A percentile compares a stretch with the other conserved stretches of the same genome.
These are phyloP conservation scores for Citrullus mucosospermus DNA, from an alignment of 306 rosid genomes.

Conservation along the genomic window DNA sequence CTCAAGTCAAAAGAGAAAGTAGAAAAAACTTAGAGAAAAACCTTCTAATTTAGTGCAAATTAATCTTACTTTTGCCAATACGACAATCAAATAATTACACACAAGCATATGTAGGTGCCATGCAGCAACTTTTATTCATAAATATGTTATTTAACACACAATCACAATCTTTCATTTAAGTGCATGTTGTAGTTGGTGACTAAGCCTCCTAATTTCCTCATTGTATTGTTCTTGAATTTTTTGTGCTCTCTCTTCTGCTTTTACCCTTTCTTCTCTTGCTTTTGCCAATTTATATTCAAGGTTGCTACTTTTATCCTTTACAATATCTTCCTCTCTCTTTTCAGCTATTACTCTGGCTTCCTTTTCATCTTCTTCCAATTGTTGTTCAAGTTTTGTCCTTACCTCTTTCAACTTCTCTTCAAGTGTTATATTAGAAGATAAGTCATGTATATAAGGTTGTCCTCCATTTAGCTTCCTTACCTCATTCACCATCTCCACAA, in stretches of 20 bases:
- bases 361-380: neutral
- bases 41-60: no score
- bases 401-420: neutral
- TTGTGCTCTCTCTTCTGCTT: neutral
- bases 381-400: neutral
- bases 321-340: neutral
- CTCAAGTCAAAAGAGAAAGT: no score
- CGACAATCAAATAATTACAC: no score
- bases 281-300: neutral
- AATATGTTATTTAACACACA: no score
- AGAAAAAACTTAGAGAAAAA: no score
- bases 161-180: neutral
- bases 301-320: neutral
- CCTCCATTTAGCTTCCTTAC: conserved; percentile 45
- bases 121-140: no score
- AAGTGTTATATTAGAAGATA: conserved; percentile 32
- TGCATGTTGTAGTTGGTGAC: neutral
- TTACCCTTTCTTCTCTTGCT: neutral
- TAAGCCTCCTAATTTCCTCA: neutral
- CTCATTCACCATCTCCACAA: conserved; percentile 39
- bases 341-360: neutral
- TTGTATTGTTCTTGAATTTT: neutral
- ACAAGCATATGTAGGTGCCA: no score
- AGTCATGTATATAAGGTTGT: conserved; percentile 44
- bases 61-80: no score